Evolutionary conservation across 495 filamentous ascomycete species (phyloP).

Genomic region (Parachaetomium inaequale): DNA sequence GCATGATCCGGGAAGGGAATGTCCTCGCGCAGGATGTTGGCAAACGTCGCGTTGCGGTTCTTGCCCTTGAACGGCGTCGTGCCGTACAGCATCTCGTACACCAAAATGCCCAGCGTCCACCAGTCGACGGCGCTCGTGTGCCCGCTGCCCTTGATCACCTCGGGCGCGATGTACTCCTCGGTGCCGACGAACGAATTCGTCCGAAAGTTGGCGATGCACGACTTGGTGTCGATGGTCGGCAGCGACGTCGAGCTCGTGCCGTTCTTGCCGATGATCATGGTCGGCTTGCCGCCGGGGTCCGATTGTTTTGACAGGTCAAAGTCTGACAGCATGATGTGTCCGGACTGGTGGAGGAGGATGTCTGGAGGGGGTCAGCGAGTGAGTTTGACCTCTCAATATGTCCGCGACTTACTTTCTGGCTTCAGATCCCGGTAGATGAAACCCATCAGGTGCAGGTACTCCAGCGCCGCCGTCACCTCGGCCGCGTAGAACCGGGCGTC

Average conservation of each 20-base stretch:
- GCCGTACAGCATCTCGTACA: conserved; percentile 99
- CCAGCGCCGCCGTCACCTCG: conserved; percentile 94
- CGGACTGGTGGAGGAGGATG: conserved; percentile 95
- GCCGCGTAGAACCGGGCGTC: conserved; percentile 96
- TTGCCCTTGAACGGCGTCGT: conserved; percentile 99
- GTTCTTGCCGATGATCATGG: conserved; percentile 87
- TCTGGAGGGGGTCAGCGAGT: conserved; percentile 51
- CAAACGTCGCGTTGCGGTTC: conserved; percentile 96
- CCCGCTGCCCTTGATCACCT: conserved; percentile 97
- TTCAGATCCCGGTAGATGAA: conserved; percentile 99
- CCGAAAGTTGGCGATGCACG: conserved; percentile 96
- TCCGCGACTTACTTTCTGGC: conserved; percentile 73
- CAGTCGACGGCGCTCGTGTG: conserved; percentile 98
- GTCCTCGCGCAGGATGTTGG: conserved; percentile 93
- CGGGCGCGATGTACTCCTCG: conserved; percentile 97
- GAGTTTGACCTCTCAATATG: not conserved
- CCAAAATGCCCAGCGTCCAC: conserved; percentile 96
- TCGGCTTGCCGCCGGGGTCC: conserved; percentile 89
- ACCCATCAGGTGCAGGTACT: conserved; percentile 98
- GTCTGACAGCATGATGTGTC: conserved; percentile 99
- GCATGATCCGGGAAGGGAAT: conserved; percentile 89
- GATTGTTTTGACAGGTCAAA: conserved; percentile 98
- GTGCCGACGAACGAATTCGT: conserved; percentile 98
- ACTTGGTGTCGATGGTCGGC: conserved; percentile 96
- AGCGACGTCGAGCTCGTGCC: conserved; percentile 77